phyloP scores from a whole-genome alignment of 768 basidiomycete genomes.

The Scleroderma citrinum region DNA sequence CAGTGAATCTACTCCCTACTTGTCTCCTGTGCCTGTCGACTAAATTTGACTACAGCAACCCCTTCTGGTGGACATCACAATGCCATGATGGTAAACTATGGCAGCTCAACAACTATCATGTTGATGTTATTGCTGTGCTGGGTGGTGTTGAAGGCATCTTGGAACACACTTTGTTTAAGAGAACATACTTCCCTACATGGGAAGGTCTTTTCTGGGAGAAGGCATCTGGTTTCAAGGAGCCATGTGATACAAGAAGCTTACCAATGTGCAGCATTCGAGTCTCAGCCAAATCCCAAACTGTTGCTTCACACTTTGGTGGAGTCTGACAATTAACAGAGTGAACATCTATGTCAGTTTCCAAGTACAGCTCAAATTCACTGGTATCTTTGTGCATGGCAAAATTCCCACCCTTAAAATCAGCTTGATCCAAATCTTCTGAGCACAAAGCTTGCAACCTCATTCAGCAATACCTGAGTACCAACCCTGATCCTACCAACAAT shows the following conservation, averaged over 20 bases:
- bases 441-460: no score
- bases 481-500: no score
- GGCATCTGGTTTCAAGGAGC: conserved; percentile 93
- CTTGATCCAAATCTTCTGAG: conserved; percentile 31
- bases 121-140: conserved; percentile 94
- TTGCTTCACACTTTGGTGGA: conserved; percentile 41
- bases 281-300: conserved; percentile 79
- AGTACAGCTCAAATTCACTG: conserved; percentile 95
- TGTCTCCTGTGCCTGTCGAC: background rate
- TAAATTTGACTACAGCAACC: conserved; percentile 53
- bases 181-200: conserved; percentile 97
- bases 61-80: conserved; percentile 99
- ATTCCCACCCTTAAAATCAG: conserved; percentile 97
- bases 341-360: conserved; percentile 99
- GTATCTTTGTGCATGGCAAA: conserved; percentile 98
- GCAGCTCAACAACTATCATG: conserved; percentile 97
- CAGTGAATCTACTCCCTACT: no score
- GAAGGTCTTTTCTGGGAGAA: conserved; percentile 99
- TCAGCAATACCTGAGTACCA: no score
- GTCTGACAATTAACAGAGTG: conserved; percentile 62
- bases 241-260: conserved; percentile 93
- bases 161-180: conserved; percentile 96
- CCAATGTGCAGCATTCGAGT: conserved; percentile 98
- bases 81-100: conserved; percentile 92
- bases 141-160: conserved; percentile 95